Evolutionary conservation across 495 filamentous ascomycete genomes (phyloP).

Genomic region (Annulohypoxylon moriforme): DNA sequence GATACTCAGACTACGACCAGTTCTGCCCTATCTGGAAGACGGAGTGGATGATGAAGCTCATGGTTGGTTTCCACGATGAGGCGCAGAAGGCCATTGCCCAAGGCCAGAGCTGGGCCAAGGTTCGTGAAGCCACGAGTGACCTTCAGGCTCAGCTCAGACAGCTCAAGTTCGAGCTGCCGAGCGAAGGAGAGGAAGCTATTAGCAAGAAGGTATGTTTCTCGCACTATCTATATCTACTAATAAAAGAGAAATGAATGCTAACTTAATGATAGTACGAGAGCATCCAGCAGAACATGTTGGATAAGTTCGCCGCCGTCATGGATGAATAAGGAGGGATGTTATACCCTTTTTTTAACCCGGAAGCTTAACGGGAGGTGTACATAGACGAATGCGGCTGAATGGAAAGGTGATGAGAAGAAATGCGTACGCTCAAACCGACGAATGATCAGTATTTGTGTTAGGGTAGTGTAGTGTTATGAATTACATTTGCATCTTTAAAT

Average conservation of each 20-base stretch:
- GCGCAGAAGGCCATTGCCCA: conserved; percentile 93
- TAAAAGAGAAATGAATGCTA: conserved; percentile 2
- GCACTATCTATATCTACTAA: background rate
- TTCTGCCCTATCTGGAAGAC: conserved; percentile 99
- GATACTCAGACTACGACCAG: conserved; percentile 98
- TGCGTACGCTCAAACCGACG: background rate
- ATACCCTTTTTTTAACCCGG: background rate
- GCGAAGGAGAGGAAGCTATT: conserved; percentile 77
- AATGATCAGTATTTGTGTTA: conserved; percentile 5
- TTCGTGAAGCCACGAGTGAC: conserved; percentile 88
- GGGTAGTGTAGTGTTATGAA: conserved; percentile 10
- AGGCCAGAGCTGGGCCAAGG: conserved; percentile 89
- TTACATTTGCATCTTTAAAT: conserved; percentile 4
- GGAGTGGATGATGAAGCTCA: conserved; percentile 99
- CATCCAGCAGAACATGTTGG: conserved; percentile 87
- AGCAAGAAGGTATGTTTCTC: conserved; percentile 74
- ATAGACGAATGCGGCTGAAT: background rate
- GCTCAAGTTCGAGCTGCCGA: conserved; percentile 96
- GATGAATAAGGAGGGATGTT: conserved; percentile 75
- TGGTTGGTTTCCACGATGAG: conserved; percentile 98
- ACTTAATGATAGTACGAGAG: conserved; percentile 78
- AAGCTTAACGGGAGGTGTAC: background rate
- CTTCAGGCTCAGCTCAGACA: conserved; percentile 82
- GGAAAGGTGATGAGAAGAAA: background rate
- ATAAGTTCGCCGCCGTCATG: conserved; percentile 92